Evolutionary conservation across 441 rosid species (phyloP), one percentile per base, ranked within the genome.

Genomic region (Pelargonium australe): DNA sequence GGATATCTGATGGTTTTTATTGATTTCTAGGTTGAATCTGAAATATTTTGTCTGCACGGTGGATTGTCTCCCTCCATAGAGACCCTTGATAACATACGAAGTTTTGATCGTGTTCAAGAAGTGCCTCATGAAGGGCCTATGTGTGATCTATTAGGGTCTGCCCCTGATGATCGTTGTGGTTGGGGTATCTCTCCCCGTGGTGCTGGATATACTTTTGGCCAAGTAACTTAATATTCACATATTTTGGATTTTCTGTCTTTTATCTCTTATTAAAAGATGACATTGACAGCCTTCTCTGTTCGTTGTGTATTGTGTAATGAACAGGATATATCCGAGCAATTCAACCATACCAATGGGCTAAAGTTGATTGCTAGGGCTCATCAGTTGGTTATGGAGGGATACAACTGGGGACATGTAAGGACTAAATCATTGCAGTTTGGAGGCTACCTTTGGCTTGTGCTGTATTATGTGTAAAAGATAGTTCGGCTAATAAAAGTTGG

Each of bases 181-280:
- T 92, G 95, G 97, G 97, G 97, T 43, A 92, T 92, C 77, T 92
- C 97, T 44, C 97, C 97, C 5, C 85, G 97, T 70, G 97, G 97
- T 74, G 97, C 96, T 3, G 96, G 55, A 49, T 44, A 44, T 44
- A 44, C 49, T 44, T 44, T 44, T 44, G 49, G 49, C 49, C 49
- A 44, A 44, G 49, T 44, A 44, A 44, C 49, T 5, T 12, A 12
- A 10, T 44, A 8, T 44, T 44, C 49, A 8, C 49, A 10, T 44
- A 10, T 44, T 44, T 44, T 8, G 2, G 49, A 10, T 44, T 44
- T 10, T 44, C 4, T 44, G 49, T 44, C 10, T 10, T 44, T 44
- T 44, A 12, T 44, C 49, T 44, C 13, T 8, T 12, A 10, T 44
- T 44, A 44, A 44, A 8, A 44, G 49, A 44, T 12, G 13, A 3